Evolutionary conservation across 177 flowering plant genomes (phyloP), one percentile per base, ranked within the genome.

Genomic region (Telopea speciosissima): DNA sequence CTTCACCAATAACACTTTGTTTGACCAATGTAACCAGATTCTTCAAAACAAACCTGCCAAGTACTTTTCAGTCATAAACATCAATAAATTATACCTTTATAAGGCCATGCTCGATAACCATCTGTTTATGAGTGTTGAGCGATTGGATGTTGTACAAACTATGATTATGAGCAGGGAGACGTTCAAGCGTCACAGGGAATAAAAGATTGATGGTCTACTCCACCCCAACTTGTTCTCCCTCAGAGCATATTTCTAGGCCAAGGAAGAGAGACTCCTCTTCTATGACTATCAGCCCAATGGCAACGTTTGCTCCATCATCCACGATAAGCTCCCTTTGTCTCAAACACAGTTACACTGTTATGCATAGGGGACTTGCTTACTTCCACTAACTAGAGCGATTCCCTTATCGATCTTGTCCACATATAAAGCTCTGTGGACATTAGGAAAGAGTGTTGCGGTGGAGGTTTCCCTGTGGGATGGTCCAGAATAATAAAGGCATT

Each of bases 211-310:
- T 2, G 86, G 82, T 19, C 84, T 94, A 0, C 72, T 97, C 28
- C 98, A 94, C 59, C 97, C 97, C 0, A 94, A 94, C 77, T 76
- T 94, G 82, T 97, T 94, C 9, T 95, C 97, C 0, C 80, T 91
- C 21, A 79, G 93, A 56, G 97, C 96, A 23, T 91, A 85, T 65
- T 87, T 91, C 70, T 96, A 89, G 81, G 96, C 92, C 65, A 87
- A 82, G 68, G 93, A 87, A 62, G 98, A 94, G 74, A 80, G 89
- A 76, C 85, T 94, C 24, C 78, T 94, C 64, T 73, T 94, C 49
- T 94, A 84, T 61, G 98, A 94, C 73, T 91, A 86, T 71, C 91
- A 90, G 70, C 86, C 97, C 68, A 94, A 91, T 74, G 98, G 98
- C 74, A 94, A 97, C 65, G 86, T 94, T 74, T 85, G 75, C 82